These are phyloP conservation scores for Protea cynaroides DNA, from an alignment of 164 flowering plant genomes.

Conservation along the genomic window DNA sequence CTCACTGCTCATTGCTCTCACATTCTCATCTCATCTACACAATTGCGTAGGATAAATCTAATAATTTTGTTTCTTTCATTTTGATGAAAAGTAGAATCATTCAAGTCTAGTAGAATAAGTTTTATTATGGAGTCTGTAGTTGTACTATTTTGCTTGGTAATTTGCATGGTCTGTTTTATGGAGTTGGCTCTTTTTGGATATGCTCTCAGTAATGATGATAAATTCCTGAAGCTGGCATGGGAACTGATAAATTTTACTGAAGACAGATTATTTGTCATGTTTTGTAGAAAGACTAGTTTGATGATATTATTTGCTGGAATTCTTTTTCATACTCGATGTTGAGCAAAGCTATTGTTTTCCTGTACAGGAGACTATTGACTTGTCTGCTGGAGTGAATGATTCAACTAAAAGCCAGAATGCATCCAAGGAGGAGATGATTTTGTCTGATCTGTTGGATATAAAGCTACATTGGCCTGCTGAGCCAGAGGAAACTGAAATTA, in stretches of 20 bases:
- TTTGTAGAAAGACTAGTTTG: background rate
- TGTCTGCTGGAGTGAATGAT: slow-evolving; percentile 19
- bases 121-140: too few species aligned
- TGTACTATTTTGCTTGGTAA: too few species aligned
- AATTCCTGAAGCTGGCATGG: background rate
- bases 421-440: slow-evolving; percentile 23
- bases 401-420: slow-evolving; percentile 26
- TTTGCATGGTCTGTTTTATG: too few species aligned
- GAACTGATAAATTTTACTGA: background rate
- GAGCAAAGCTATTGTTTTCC: slow-evolving; percentile 6
- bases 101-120: too few species aligned
- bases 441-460: slow-evolving; percentile 53
- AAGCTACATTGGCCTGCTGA: slow-evolving; percentile 46
- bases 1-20: too few species aligned
- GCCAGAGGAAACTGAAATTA: slow-evolving; percentile 15
- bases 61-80: too few species aligned
- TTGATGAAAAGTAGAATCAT: too few species aligned
- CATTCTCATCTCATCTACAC: too few species aligned
- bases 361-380: slow-evolving; percentile 56
- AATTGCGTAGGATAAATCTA: too few species aligned
- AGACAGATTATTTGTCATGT: background rate
- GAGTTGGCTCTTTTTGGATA: too few species aligned
- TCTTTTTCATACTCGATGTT: background rate
- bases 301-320: background rate
- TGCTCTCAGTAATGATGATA: background rate